Conservation (phyloP, 2,329 filamentous ascomycete species). For the Trichophyton schoenleinii region DNA sequence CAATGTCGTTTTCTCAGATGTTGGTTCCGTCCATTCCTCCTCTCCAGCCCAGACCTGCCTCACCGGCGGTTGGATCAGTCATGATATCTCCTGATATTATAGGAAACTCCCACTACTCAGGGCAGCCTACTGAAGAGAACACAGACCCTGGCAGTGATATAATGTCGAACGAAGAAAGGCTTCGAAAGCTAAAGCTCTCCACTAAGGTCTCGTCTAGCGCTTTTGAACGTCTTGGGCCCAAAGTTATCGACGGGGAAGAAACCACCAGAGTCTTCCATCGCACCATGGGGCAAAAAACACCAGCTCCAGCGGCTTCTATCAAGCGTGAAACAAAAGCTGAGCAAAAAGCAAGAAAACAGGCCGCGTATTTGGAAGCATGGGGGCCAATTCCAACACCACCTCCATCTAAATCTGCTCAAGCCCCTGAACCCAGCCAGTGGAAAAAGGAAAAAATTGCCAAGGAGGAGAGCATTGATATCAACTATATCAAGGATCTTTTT, state of each 20-base stretch:
- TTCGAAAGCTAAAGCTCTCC: background rate
- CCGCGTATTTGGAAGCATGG: slow-evolving; percentile 22
- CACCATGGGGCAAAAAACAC: slow-evolving; percentile 23
- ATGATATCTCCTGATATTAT: background rate
- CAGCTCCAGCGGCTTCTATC: slow-evolving; percentile 7
- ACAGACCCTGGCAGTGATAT: background rate
- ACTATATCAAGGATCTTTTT: slow-evolving; percentile 19
- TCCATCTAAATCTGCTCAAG: background rate
- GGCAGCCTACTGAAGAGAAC: background rate
- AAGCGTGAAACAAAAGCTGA: slow-evolving; percentile 14
- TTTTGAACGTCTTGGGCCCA: background rate
- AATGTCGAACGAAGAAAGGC: background rate
- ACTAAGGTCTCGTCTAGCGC: background rate
- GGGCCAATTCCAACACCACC: slow-evolving; percentile 7
- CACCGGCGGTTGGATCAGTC: background rate
- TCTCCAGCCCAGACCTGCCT: background rate
- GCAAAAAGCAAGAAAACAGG: slow-evolving; percentile 17
- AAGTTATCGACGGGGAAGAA: slow-evolving; percentile 13
- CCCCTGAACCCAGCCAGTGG: slow-evolving; percentile 8
- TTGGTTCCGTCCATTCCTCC: background rate
- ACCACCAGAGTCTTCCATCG: slow-evolving; percentile 17
- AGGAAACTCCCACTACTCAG: background rate
- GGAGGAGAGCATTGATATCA: slow-evolving; percentile 7
- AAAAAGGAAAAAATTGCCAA: slow-evolving; percentile 9
- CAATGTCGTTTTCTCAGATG: background rate